Conservation (phyloP, 345 rosid species). For the Trapa bicornis region DNA sequence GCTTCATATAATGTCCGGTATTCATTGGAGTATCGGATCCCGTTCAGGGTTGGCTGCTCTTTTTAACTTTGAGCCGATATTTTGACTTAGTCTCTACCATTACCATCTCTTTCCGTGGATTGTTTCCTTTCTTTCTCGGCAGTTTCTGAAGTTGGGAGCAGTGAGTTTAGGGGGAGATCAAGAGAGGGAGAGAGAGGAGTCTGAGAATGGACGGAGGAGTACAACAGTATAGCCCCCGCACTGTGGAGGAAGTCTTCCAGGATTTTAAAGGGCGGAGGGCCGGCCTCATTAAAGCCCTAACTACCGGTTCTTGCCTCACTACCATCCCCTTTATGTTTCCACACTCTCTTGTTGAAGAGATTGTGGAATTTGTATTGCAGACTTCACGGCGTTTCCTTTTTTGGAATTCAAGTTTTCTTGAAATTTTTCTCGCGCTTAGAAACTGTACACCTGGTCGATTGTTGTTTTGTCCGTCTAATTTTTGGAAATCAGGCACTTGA, state of each 20-base stretch:
- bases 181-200: slow-evolving; percentile 4
- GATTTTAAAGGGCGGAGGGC: slow-evolving; percentile 63
- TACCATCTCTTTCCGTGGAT: not conserved
- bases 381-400: not conserved
- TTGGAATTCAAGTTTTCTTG: slow-evolving; percentile 1
- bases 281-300: slow-evolving; percentile 60
- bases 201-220: slow-evolving; percentile 10
- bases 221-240: slow-evolving; percentile 39
- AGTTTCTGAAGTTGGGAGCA: slow-evolving; percentile 16
- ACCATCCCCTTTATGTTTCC: not conserved
- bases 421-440: not conserved
- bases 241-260: slow-evolving; percentile 65
- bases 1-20: not conserved
- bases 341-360: not conserved
- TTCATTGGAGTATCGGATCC: not conserved
- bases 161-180: not conserved
- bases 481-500: not conserved
- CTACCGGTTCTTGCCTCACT: slow-evolving; percentile 25
- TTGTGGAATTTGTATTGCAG: not conserved
- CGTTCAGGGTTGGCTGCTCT: not conserved
- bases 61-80: not conserved
- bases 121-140: not conserved
- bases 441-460: not conserved
- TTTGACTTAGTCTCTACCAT: not conserved
- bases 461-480: not conserved